A percentile compares a stretch with the other conserved stretches of the same genome.
Conservation (phyloP, 2,329 filamentous ascomycete genomes). For the Didymella exigua region DNA sequence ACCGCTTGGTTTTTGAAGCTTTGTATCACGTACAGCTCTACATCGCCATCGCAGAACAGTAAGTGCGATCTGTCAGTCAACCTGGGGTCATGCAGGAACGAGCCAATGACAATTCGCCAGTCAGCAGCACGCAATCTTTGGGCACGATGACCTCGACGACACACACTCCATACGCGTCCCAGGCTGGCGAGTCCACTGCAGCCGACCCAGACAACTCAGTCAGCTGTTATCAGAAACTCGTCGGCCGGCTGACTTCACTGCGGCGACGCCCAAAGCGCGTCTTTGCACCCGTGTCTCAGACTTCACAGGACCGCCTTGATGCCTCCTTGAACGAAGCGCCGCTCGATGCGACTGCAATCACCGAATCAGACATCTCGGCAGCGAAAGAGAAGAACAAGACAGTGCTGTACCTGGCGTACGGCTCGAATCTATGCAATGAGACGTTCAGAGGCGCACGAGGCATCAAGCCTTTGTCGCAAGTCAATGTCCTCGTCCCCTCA, state of each 20-base stretch:
- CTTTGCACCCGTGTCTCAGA: conserved; percentile 27
- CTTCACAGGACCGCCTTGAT: conserved; percentile 39
- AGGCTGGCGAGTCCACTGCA: conserved; percentile 5
- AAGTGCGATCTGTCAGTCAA: conserved; percentile 7
- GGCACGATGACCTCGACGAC: conserved; percentile 29
- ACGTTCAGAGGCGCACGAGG: conserved; percentile 80
- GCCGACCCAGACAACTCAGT: conserved; percentile 10
- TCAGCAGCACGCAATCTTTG: conserved; percentile 37
- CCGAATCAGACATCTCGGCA: conserved; percentile 15
- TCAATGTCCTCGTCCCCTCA: conserved; percentile 81
- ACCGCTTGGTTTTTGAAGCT: not conserved
- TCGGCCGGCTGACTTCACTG: conserved; percentile 17
- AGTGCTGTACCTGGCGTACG: conserved; percentile 68
- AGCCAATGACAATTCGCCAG: conserved; percentile 28
- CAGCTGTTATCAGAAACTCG: conserved; percentile 16
- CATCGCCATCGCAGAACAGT: conserved; percentile 8
- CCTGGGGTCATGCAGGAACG: conserved; percentile 18
- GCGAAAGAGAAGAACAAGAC: conserved; percentile 43
- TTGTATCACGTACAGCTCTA: not conserved
- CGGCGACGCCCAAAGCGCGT: conserved; percentile 15
- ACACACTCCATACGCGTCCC: conserved; percentile 12
- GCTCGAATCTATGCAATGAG: conserved; percentile 81
- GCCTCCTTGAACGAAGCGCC: conserved; percentile 39
- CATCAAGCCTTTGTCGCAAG: conserved; percentile 78
- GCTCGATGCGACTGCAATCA: conserved; percentile 27